A percentile compares a stretch with the other conserved stretches of the same genome.
phyloP scores from a whole-genome alignment of 2,329 filamentous ascomycete species.

The Diaporthe ilicicola region DNA sequence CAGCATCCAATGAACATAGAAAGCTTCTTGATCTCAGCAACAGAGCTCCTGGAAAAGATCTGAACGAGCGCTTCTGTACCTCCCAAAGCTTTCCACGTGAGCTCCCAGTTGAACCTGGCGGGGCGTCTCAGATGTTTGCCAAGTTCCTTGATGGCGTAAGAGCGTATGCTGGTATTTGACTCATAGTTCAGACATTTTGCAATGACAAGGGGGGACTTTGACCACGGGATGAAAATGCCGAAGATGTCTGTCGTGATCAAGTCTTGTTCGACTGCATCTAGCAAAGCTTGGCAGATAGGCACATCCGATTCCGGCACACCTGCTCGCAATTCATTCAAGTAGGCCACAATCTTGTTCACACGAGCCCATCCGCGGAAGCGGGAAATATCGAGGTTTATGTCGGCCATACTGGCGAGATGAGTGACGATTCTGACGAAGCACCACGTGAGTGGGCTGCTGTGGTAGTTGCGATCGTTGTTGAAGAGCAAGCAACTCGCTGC shows the following conservation, averaged over 20 bases:
- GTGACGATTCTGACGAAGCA: neutral
- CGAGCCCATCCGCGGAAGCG: neutral
- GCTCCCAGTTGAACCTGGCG: constrained; percentile 2
- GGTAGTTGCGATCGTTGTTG: fast-evolving
- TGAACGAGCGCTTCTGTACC: neutral
- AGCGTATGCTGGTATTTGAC: neutral
- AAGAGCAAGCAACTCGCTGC: neutral
- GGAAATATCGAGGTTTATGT: neutral
- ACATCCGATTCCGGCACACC: neutral
- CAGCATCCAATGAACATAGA: constrained; percentile 9
- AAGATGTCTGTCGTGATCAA: neutral
- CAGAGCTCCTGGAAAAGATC: constrained; percentile 11
- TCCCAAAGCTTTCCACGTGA: neutral
- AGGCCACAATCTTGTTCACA: neutral
- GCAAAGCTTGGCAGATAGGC: constrained; percentile 8
- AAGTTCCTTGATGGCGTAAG: neutral
- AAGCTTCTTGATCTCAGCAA: constrained; percentile 2
- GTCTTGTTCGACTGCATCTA: neutral
- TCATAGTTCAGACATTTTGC: neutral
- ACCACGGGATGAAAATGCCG: constrained; percentile 24
- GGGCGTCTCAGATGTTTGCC: constrained; percentile 5
- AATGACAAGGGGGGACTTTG: constrained; percentile 1
- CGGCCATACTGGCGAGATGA: neutral
- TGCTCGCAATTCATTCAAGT: constrained; percentile 10
- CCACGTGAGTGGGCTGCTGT: neutral